These are phyloP conservation scores for Leptographium lundbergii DNA, from an alignment of 2,329 filamentous ascomycete species.

Conservation along the genomic window DNA sequence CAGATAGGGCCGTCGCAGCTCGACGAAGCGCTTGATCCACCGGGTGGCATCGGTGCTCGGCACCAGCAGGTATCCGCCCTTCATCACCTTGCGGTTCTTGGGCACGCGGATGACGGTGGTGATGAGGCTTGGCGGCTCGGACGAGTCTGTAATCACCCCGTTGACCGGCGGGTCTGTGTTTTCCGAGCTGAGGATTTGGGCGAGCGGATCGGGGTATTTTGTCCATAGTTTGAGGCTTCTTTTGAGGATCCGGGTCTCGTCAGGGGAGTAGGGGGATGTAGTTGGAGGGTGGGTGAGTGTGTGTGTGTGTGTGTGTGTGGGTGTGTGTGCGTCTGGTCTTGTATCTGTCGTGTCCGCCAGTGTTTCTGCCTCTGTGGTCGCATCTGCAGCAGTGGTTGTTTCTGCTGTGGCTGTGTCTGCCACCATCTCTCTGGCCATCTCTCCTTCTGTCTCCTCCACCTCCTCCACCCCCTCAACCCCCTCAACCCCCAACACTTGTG, in stretches of 20 bases:
- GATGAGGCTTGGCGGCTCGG: conserved; percentile 49
- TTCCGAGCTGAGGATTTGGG: conserved; percentile 41
- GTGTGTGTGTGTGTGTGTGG: conserved; percentile 7
- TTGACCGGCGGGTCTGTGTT: conserved; percentile 59
- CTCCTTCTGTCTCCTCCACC: neutral
- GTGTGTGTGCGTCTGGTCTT: too few species aligned
- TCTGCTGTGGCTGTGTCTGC: neutral
- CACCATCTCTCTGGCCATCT: neutral
- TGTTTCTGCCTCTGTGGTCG: neutral
- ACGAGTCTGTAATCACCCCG: conserved; percentile 38
- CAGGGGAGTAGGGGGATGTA: conserved; percentile 31
- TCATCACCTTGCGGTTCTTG: conserved; percentile 71
- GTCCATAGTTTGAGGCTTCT: conserved; percentile 54
- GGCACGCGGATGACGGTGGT: conserved; percentile 65
- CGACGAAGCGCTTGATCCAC: conserved; percentile 89
- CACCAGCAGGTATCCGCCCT: conserved; percentile 77
- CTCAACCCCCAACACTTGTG: conserved; percentile 22
- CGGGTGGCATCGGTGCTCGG: conserved; percentile 69
- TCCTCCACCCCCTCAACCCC: neutral
- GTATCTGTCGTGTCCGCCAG: neutral
- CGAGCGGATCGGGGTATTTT: conserved; percentile 42
- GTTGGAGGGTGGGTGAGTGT: too few species aligned
- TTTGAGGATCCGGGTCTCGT: conserved; percentile 33
- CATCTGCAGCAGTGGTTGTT: neutral
- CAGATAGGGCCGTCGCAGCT: conserved; percentile 81